Evolutionary conservation across 768 basidiomycete species (phyloP), one percentile per base, ranked within the genome.

Genomic region (Hygrocybe coccinea): DNA sequence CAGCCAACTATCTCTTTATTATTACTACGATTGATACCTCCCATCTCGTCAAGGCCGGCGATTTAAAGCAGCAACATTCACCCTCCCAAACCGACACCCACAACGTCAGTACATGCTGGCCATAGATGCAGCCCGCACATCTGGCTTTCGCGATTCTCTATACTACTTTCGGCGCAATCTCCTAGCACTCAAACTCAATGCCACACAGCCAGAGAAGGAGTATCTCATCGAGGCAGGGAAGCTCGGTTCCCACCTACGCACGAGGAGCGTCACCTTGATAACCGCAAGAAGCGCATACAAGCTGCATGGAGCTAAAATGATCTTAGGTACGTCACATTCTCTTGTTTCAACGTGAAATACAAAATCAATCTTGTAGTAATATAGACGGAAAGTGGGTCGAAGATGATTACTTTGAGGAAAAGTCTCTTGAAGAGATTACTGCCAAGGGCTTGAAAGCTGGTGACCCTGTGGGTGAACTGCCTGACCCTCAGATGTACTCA

Each of bases 361-460:
- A 19, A 3, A 22, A 46, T 19, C 22, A 22, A 12, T 8, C 52
- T 8, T 44, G 15, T 50, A 43, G 33, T 25, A 41, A 15, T 55
- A 10, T 54, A 97, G 95, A 93, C 54, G 97, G 95, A 1, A 77
- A 82, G 65, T 95, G 94, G 89, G 86, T 98, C 1, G 81, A 82
- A 6, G 97, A 98, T 65, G 97, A 98, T 72, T 99, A 99, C 68
- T 92, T 91, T 71, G 97, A 99, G 69, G 88, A 87, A 38, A 89
- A 89, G 55, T 81, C 82, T 0, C 78, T 85, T 1, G 83, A 79
- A 57, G 89, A 91, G 44, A 88, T 91, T 63, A 79, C 84, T 2
- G 82, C 82, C n/a, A 83, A 85, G 34, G 95, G 93, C 5, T 78
- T 91, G 61, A 86, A 87, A 60, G 79, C 95, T 0, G 89, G 90